Percentiles rank a stretch among this genome's conserved stretches.
phyloP scores from a whole-genome alignment of 2,329 filamentous ascomycete species.

The Calonectria fujianensis region DNA sequence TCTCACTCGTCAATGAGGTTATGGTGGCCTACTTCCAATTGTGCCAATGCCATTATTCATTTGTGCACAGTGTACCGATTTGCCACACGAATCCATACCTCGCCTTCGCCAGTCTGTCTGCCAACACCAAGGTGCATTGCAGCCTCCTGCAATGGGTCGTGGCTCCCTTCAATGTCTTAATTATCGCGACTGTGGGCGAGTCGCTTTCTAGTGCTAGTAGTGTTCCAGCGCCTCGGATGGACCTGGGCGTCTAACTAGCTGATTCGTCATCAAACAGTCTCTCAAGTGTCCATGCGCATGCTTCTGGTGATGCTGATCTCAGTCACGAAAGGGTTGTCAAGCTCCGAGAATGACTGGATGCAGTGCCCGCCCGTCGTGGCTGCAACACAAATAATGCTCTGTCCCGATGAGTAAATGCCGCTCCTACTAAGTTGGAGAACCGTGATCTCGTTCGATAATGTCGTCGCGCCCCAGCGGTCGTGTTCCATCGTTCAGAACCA shows the following conservation, averaged over 20 bases:
- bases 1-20: not conserved
- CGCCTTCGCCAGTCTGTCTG: slow-evolving; percentile 9
- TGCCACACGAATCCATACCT: not conserved
- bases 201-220: not conserved
- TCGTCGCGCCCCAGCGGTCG: slow-evolving; percentile 83
- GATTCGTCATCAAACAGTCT: slow-evolving; percentile 10
- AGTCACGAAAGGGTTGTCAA: too few species aligned
- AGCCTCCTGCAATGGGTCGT: not conserved
- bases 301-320: not conserved
- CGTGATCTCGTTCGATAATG: slow-evolving; percentile 82
- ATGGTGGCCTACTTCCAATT: not conserved
- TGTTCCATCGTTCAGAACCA: slow-evolving; percentile 92
- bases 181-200: not conserved
- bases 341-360: not conserved
- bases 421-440: slow-evolving; percentile 59
- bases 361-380: not conserved
- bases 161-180: not conserved
- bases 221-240: not conserved
- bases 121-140: slow-evolving; percentile 25
- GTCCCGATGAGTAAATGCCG: slow-evolving; percentile 1
- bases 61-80: not conserved
- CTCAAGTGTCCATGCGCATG: not conserved
- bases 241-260: not conserved
- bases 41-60: not conserved
- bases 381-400: not conserved